These are phyloP conservation scores for Saussurea involucrata DNA, from an alignment of 129 eudicot genomes.

Conservation along the genomic window DNA sequence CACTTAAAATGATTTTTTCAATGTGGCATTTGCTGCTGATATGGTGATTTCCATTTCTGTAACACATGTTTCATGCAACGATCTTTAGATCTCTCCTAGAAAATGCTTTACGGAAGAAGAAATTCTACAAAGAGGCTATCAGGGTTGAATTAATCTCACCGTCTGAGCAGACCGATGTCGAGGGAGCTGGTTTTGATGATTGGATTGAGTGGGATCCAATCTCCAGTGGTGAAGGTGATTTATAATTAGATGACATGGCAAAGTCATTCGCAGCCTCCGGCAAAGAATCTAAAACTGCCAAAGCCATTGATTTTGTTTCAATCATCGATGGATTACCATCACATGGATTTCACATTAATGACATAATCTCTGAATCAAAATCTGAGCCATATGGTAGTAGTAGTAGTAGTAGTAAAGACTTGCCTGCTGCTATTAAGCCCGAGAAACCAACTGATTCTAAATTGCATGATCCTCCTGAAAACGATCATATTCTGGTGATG, in stretches of 20 bases:
- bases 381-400: constrained; percentile 16
- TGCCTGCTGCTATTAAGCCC: constrained; percentile 1
- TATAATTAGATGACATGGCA: constrained; percentile 75
- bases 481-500: constrained; percentile 4
- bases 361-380: constrained; percentile 28
- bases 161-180: constrained; percentile 19
- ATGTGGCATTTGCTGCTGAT: too few relatives aligned
- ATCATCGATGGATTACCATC: constrained; percentile 50
- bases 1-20: background rate
- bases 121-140: constrained; percentile 71
- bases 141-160: constrained; percentile 61
- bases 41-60: background rate
- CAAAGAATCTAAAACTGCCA: constrained; percentile 36
- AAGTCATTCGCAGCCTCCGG: constrained; percentile 53
- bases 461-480: constrained; percentile 12
- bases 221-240: constrained; percentile 91
- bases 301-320: constrained; percentile 55
- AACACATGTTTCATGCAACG: constrained; percentile 10
- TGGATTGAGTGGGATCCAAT: constrained; percentile 95
- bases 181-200: constrained; percentile 45
- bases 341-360: constrained; percentile 59
- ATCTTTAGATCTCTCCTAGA: constrained; percentile 72
- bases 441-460: constrained; percentile 20
- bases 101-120: constrained; percentile 65
- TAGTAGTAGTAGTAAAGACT: background rate